Conservation (phyloP, 2,329 filamentous ascomycete species). For the Raffaelea albimanens region DNA sequence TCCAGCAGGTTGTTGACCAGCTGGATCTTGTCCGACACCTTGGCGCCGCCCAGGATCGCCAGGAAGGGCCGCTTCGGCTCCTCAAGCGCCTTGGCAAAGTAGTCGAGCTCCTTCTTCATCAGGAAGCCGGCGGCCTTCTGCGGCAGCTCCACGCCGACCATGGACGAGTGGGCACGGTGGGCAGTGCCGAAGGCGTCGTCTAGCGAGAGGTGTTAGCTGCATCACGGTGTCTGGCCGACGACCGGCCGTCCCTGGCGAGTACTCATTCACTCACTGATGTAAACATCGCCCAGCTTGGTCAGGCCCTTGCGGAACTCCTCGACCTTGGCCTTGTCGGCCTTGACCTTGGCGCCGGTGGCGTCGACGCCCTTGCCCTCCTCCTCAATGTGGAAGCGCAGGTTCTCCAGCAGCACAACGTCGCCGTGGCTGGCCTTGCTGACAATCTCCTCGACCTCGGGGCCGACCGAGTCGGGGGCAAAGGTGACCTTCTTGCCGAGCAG, state of each 20-base stretch:
- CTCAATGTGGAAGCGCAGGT: conserved; percentile 95
- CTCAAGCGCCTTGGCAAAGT: conserved; percentile 96
- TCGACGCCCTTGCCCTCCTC: conserved; percentile 97
- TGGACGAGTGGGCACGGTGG: conserved; percentile 96
- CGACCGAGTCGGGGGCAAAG: conserved; percentile 86
- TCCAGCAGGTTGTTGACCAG: conserved; percentile 97
- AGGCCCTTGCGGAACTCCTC: conserved; percentile 90
- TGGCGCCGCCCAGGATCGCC: conserved; percentile 94
- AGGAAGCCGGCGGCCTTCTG: conserved; percentile 97
- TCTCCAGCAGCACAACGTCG: conserved; percentile 86
- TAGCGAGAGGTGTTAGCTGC: conserved; percentile 25
- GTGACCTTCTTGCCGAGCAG: conserved; percentile 73
- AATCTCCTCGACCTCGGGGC: conserved; percentile 77
- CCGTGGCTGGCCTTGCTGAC: conserved; percentile 76
- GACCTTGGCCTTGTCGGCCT: conserved; percentile 90
- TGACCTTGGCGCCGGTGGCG: conserved; percentile 89
- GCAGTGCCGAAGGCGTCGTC: conserved; percentile 98
- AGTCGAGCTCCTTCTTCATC: conserved; percentile 99
- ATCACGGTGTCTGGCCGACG: too few relatives aligned
- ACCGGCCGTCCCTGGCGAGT: too few relatives aligned
- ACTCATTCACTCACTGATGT: conserved; percentile 73
- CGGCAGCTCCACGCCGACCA: conserved; percentile 93
- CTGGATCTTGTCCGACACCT: conserved; percentile 99
- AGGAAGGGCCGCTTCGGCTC: conserved; percentile 91
- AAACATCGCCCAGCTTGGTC: conserved; percentile 90